A percentile compares a stretch with the other conserved stretches of the same genome.
Evolutionary conservation across 192 early-diverging fungal species (phyloP).

Genomic region (Backusella australiensis): DNA sequence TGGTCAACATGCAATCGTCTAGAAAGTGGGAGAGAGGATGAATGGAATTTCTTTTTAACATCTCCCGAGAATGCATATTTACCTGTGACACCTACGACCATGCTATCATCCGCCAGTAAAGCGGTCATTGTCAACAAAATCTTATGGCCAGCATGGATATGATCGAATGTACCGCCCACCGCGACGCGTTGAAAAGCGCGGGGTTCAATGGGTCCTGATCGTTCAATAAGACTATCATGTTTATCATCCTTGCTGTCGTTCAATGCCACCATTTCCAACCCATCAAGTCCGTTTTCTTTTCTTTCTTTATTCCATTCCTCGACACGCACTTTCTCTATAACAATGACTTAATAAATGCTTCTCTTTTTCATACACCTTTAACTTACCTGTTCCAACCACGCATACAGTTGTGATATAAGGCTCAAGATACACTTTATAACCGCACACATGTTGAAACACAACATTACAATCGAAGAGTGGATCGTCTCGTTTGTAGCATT

Average conservation of each 20-base stretch:
- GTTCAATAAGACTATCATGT: background rate
- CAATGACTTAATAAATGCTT: too few species aligned
- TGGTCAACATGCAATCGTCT: conserved; percentile 62
- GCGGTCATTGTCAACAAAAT: conserved; percentile 84
- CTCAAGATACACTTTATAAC: conserved; percentile 49
- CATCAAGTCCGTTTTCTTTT: background rate
- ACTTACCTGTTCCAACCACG: conserved; percentile 6
- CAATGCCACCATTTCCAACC: background rate
- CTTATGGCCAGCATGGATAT: conserved; percentile 94
- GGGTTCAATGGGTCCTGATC: background rate
- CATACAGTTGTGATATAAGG: background rate
- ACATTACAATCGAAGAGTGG: conserved; percentile 56
- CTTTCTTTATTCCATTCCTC: conserved; percentile 11
- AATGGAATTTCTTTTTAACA: too few species aligned
- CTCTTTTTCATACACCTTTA: too few species aligned
- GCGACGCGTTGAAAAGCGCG: conserved; percentile 48
- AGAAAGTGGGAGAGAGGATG: too few species aligned
- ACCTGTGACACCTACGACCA: conserved; percentile 79
- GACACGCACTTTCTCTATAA: background rate
- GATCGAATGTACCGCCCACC: conserved; percentile 97
- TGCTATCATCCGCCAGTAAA: conserved; percentile 57
- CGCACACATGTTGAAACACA: conserved; percentile 58
- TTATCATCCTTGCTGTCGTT: background rate
- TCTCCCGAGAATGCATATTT: background rate
- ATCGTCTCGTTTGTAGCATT: conserved; percentile 33